Conservation (phyloP, 225 moss, liverwort and hornwort genomes). For the Straminergon stramineum region DNA sequence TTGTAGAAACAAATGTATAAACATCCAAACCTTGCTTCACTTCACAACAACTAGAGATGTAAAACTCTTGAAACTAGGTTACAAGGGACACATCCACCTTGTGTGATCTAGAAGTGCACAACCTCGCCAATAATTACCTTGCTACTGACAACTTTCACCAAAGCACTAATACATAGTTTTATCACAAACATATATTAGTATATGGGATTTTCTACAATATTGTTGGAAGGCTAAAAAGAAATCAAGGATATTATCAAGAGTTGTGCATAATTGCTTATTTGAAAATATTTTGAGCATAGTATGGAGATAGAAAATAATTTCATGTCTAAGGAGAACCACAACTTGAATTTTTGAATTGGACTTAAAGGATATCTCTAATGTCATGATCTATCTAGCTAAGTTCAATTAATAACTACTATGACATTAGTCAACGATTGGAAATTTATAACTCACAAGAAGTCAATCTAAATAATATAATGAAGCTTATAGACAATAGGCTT, state of each 20-base stretch:
- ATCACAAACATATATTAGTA: background rate
- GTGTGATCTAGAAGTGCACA: slow-evolving; percentile 12
- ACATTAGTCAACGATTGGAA: background rate
- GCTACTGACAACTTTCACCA: background rate
- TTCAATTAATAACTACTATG: background rate
- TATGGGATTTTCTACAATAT: background rate
- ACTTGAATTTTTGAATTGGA: rapidly evolving
- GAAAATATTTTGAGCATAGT: background rate
- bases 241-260: too few relatives aligned
- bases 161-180: background rate
- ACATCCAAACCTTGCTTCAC: background rate
- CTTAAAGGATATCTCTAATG: background rate
- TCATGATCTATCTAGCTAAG: background rate
- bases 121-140: background rate
- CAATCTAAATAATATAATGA: background rate
- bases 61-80: slow-evolving; percentile 7
- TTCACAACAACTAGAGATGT: background rate
- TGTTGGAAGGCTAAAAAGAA: too few relatives aligned
- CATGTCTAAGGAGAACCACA: rapidly evolving
- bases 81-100: background rate
- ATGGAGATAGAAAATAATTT: background rate
- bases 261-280: rapidly evolving
- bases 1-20: background rate
- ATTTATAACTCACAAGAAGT: rapidly evolving
- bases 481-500: background rate